phyloP scores from a whole-genome alignment of 2,329 filamentous ascomycete genomes.

The Herpotrichia juniperi region DNA sequence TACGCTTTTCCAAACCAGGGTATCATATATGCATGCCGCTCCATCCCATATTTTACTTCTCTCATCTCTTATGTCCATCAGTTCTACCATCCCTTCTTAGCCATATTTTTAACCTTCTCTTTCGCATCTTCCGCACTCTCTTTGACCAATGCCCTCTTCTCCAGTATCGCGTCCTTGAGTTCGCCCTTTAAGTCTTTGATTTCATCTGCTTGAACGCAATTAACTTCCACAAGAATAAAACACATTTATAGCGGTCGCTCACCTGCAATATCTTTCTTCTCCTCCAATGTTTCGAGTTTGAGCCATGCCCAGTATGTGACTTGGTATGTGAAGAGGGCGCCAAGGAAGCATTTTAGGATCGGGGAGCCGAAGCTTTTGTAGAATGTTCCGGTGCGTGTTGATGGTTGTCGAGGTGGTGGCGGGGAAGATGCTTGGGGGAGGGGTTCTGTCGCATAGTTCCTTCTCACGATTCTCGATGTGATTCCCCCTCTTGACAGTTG shows the following conservation, averaged over 20 bases:
- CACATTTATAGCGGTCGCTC: not conserved
- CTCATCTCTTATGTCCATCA: not conserved
- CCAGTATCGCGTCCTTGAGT: not conserved
- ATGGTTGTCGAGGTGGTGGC: slow-evolving; percentile 20
- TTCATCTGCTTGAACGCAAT: slow-evolving; percentile 12
- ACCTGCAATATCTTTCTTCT: slow-evolving; percentile 65
- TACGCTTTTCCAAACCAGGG: no score
- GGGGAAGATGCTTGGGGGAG: slow-evolving; percentile 13
- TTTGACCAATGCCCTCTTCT: slow-evolving; percentile 10
- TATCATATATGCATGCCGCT: no score
- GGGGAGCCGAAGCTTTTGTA: slow-evolving; percentile 78
- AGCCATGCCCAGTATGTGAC: slow-evolving; percentile 76
- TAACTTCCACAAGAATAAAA: slow-evolving; percentile 4
- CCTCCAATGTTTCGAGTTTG: slow-evolving; percentile 75
- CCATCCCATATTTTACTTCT: no score
- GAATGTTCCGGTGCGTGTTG: slow-evolving; percentile 58
- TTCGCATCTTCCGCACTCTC: slow-evolving; percentile 11
- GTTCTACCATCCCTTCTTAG: not conserved
- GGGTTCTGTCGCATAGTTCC: slow-evolving; percentile 20
- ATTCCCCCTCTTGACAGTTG: not conserved
- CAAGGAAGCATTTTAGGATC: slow-evolving; percentile 73
- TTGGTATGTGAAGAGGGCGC: slow-evolving; percentile 81
- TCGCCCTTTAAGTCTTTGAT: slow-evolving; percentile 22
- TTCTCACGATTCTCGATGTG: slow-evolving; percentile 6
- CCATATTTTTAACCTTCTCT: slow-evolving; percentile 9